phyloP scores from a whole-genome alignment of 352 stramenopile genomes.

The Pythium volutum region DNA sequence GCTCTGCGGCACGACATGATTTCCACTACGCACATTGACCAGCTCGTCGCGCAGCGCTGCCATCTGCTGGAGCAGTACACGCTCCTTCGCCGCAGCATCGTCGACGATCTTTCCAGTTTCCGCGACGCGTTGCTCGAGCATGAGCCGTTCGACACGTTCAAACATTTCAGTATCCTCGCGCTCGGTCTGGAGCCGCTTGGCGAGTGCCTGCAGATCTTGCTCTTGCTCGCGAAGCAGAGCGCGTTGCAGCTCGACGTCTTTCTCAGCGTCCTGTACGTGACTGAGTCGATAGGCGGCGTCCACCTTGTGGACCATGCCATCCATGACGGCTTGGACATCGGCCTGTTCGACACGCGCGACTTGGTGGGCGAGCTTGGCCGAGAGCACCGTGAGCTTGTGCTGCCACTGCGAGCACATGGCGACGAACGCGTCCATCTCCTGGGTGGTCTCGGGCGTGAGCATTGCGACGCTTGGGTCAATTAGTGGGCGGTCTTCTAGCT shows the following conservation, averaged over 20 bases:
- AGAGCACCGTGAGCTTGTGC: conserved; percentile 21
- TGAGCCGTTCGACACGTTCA: conserved; percentile 43
- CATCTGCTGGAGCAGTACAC: conserved; percentile 20
- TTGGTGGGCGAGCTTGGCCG: conserved; percentile 20
- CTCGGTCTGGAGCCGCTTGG: conserved; percentile 13
- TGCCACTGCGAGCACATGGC: conserved; percentile 33
- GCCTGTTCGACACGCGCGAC: conserved; percentile 23
- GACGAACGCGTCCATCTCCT: conserved; percentile 37
- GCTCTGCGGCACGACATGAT: conserved; percentile 22
- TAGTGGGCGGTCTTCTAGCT: conserved; percentile 20
- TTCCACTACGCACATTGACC: conserved; percentile 26
- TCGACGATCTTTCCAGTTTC: conserved; percentile 53
- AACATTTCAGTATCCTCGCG: conserved; percentile 36
- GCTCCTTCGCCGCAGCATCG: conserved; percentile 39
- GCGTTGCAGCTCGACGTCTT: conserved; percentile 19
- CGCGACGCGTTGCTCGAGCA: conserved; percentile 47
- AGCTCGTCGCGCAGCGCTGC: conserved; percentile 29
- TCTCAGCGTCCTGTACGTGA: conserved; percentile 17
- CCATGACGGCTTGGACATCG: conserved; percentile 35
- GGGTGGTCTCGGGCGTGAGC: conserved; percentile 13
- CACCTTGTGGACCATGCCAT: conserved; percentile 35
- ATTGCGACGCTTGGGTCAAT: background rate
- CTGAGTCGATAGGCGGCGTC: conserved; percentile 15
- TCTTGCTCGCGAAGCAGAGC: conserved; percentile 6
- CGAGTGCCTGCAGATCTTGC: conserved; percentile 18